Percentiles rank a stretch among this genome's conserved stretches.
Conservation (phyloP, 208 protist genomes). For the Leishmania tarentolae region DNA sequence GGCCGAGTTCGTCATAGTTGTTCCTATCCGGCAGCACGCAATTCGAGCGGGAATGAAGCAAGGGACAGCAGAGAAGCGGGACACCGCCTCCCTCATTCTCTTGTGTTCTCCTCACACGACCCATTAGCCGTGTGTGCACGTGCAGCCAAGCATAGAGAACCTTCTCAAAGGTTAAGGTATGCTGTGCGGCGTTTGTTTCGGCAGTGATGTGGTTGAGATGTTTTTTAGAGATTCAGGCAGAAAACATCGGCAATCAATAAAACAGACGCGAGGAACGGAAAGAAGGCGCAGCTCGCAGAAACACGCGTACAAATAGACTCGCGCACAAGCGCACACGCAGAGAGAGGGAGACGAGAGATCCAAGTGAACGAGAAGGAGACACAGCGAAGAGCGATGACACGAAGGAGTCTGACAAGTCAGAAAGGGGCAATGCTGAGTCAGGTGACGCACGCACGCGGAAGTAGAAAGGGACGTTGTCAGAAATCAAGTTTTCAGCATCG, state of each 20-base stretch:
- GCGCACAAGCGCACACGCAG: conserved; percentile 1
- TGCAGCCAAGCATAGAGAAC: neutral
- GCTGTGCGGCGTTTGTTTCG: neutral
- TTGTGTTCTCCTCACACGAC: neutral
- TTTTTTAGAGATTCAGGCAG: neutral
- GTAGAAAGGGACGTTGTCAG: neutral
- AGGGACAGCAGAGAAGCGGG: neutral
- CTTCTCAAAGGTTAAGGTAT: neutral
- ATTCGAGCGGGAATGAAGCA: neutral
- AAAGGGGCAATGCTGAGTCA: neutral
- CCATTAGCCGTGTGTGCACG: neutral
- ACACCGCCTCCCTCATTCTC: neutral
- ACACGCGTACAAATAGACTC: conserved; percentile 7
- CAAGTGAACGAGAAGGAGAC: conserved; percentile 14
- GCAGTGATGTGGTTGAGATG: neutral
- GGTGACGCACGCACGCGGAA: neutral
- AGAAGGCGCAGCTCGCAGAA: conserved; percentile 2
- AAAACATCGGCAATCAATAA: conserved; percentile 4
- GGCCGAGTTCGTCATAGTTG: neutral
- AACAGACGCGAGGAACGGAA: conserved; percentile 17
- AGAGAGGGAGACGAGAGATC: conserved; percentile 2
- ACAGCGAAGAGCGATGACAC: neutral
- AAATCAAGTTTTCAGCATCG: neutral
- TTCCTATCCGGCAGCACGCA: neutral
- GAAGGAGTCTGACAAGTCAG: neutral